Evolutionary conservation across 2,329 filamentous ascomycete species (phyloP).

Genomic region (Lecanoromycetidae sp.): DNA sequence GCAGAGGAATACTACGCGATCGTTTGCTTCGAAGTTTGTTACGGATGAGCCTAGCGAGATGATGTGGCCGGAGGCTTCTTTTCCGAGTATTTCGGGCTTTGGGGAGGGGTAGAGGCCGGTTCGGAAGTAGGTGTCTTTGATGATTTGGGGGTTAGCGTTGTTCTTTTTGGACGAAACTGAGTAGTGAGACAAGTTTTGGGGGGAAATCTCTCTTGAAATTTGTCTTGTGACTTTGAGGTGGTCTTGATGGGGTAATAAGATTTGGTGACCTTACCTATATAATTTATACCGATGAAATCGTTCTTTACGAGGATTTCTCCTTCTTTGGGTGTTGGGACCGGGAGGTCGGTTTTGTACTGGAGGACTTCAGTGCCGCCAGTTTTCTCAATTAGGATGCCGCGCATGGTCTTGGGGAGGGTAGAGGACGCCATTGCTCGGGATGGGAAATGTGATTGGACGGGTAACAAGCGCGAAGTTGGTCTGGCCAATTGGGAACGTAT

Average conservation of each 20-base stretch:
- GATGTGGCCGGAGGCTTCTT: conserved; percentile 64
- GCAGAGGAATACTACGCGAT: conserved; percentile 64
- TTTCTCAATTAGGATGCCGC: conserved; percentile 59
- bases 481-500: not conserved
- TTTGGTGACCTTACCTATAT: too few species aligned
- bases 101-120: conserved; percentile 63
- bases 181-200: not conserved
- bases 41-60: conserved; percentile 46
- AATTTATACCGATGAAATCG: conserved; percentile 70
- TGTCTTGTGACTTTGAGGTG: too few species aligned
- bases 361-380: conserved; percentile 61
- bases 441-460: conserved; percentile 1
- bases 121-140: conserved; percentile 68
- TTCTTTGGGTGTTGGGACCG: conserved; percentile 55
- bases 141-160: not conserved
- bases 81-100: conserved; percentile 65
- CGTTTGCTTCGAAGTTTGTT: conserved; percentile 45
- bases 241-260: too few species aligned
- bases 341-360: conserved; percentile 56
- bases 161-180: not conserved
- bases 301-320: conserved; percentile 72
- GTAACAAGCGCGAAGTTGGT: conserved; percentile 5
- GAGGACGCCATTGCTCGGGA: conserved; percentile 29
- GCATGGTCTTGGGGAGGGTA: conserved; percentile 52
- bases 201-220: conserved; percentile 29